Conservation (phyloP, 1,284 basidiomycete species). For the Taiwanofungus camphoratus region DNA sequence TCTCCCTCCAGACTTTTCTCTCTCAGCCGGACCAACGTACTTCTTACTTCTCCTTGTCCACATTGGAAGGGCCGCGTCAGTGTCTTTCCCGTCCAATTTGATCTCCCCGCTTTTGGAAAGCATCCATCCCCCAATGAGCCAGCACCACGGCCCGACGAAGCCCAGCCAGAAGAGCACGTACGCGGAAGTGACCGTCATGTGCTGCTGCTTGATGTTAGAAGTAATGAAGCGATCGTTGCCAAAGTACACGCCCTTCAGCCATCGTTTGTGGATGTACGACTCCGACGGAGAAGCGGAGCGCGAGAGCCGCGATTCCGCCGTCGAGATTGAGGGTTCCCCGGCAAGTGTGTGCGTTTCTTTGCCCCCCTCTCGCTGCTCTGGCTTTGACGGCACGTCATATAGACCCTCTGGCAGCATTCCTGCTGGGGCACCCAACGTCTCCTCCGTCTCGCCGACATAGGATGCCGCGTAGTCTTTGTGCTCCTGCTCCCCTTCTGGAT, state of each 20-base stretch:
- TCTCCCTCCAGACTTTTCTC: neutral
- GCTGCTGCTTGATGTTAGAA: slow-evolving; percentile 7
- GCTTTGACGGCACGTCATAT: slow-evolving; percentile 13
- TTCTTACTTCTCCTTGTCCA: slow-evolving; percentile 23
- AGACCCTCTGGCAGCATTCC: slow-evolving; percentile 17
- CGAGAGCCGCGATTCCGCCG: slow-evolving; percentile 13
- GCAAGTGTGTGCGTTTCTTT: slow-evolving; percentile 6
- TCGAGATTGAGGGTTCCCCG: slow-evolving; percentile 7
- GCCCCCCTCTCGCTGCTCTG: neutral
- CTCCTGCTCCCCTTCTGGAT: neutral
- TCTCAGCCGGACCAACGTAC: neutral
- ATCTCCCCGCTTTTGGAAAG: slow-evolving; percentile 33
- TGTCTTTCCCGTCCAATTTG: slow-evolving; percentile 18
- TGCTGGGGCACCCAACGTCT: slow-evolving; percentile 8
- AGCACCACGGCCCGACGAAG: slow-evolving; percentile 58
- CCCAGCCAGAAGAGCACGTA: slow-evolving; percentile 66
- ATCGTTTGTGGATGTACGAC: slow-evolving; percentile 24
- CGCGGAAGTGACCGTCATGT: slow-evolving; percentile 28
- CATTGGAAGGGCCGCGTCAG: slow-evolving; percentile 26
- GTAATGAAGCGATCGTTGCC: slow-evolving; percentile 24
- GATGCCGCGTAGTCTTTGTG: slow-evolving; percentile 12
- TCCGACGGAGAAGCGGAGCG: slow-evolving; percentile 10
- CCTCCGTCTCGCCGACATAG: slow-evolving; percentile 1
- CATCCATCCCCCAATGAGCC: slow-evolving; percentile 72
- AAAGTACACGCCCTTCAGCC: slow-evolving; percentile 29